These are phyloP conservation scores for Bonia amplexicaulis DNA, from an alignment of 176 grass and related monocot species.

Conservation along the genomic window DNA sequence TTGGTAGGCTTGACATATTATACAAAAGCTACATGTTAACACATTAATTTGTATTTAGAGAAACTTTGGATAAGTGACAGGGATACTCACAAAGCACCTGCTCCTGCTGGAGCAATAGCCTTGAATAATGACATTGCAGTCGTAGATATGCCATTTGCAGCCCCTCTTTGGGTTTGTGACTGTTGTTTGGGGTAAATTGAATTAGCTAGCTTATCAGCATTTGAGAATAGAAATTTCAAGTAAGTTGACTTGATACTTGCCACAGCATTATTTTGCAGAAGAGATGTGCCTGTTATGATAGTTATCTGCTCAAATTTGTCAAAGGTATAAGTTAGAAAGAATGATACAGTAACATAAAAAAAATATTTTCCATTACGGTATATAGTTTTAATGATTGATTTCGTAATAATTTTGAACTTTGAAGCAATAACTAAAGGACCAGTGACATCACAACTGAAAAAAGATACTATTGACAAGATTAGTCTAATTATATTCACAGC, in stretches of 20 bases:
- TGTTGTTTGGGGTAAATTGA: not conserved
- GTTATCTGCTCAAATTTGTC: conserved; percentile 50
- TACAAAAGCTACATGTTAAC: too few species aligned
- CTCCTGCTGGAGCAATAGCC: too few species aligned
- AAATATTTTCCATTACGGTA: not conserved
- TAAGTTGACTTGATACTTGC: not conserved
- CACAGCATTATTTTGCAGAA: conserved; percentile 82
- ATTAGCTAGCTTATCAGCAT: not conserved
- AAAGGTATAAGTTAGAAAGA: not conserved
- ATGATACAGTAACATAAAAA: not conserved
- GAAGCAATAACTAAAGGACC: not conserved
- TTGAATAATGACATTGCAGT: not conserved
- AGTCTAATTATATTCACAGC: not conserved
- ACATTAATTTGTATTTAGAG: too few species aligned
- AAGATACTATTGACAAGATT: not conserved
- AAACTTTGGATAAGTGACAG: too few species aligned
- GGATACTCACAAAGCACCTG: too few species aligned
- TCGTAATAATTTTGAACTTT: not conserved
- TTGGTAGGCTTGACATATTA: too few species aligned
- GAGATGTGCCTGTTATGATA: conserved; percentile 53
- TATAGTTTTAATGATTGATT: not conserved
- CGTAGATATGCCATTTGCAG: conserved; percentile 7
- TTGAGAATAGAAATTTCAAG: too few species aligned
- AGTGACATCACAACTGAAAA: not conserved
- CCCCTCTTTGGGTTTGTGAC: conserved; percentile 42